Evolutionary conservation across 768 basidiomycete species (phyloP), one percentile per base, ranked within the genome.

Genomic region (Cantharellus anzutake): DNA sequence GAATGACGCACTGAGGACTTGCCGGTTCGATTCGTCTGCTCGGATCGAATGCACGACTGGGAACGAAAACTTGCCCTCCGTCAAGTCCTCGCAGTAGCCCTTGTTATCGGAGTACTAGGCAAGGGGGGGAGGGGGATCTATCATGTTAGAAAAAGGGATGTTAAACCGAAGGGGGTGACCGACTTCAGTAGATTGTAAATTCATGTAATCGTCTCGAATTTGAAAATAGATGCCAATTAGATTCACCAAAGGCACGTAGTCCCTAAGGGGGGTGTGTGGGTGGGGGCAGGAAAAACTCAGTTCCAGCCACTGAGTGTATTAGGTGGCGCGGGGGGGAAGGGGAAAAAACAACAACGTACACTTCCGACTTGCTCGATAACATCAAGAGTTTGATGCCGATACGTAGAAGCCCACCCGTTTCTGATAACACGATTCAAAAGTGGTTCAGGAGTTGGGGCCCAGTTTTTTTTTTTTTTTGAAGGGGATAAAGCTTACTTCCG

Each of bases 31-130:
- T 5, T 73, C 75, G 67, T 91, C 81, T 4, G 86, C 78, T 39
- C 85, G 81, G 53, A 97, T 83, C 20, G 86, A 82, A 69, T 97
- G 94, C 0, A 98, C 83, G 40, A 97, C 76, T 0, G 92, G 93
- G 71, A 98, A 98, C 2, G 89, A 93, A 73, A 98, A 98, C 70
- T 98, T 98, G 4, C 94, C 94, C 72, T 97, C 94, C 0, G 88
- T 84, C 11, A 98, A 74, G 68, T 98, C 94, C 70, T 98, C 93
- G 0, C 86, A 87, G 69, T 62, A 64, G 16, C 73, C 74, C 61
- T 76, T 76, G 66, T 75, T 86, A 50, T 79, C 78, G 2, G 81
- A 73, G 67, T 97, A 97, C 89, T 94, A 63, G 11, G 52, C 7
- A 7, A 7, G 52, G 52, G 7, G 20, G 20, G 20, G 7, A 20